Conservation (phyloP, 495 filamentous ascomycete species). For the Aspergillus nanangensis region DNA sequence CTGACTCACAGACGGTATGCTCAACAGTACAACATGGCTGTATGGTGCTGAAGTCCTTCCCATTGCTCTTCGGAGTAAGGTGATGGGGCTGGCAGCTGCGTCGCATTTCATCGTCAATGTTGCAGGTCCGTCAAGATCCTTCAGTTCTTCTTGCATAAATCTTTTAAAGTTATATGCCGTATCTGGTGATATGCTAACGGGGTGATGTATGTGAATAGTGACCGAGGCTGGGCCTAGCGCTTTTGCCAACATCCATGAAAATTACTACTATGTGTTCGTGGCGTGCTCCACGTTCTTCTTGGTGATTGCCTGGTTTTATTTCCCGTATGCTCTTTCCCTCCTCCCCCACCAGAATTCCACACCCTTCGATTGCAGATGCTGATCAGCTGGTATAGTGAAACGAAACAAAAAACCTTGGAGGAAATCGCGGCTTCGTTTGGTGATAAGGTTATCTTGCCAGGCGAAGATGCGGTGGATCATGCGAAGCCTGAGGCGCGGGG, state of each 20-base stretch:
- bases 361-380: not conserved
- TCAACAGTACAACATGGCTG: constrained; percentile 58
- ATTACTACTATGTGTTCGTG: constrained; percentile 59
- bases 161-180: too few species aligned
- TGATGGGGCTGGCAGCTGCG: constrained; percentile 55
- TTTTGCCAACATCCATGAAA: constrained; percentile 54
- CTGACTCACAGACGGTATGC: constrained; percentile 43
- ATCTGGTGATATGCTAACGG: constrained; percentile 2
- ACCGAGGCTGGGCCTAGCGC: constrained; percentile 56
- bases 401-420: constrained; percentile 52
- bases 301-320: constrained; percentile 48
- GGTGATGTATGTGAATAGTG: constrained; percentile 20
- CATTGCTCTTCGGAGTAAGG: constrained; percentile 51
- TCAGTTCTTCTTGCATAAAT: not conserved
- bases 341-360: not conserved
- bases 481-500: constrained; percentile 12
- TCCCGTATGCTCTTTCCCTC: constrained; percentile 36
- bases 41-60: constrained; percentile 58
- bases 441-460: constrained; percentile 45
- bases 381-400: constrained; percentile 33
- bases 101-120: constrained; percentile 58
- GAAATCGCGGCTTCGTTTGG: constrained; percentile 56
- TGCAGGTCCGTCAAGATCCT: constrained; percentile 38
- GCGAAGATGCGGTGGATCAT: constrained; percentile 15
- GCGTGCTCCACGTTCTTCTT: constrained; percentile 48